These are phyloP conservation scores for Tetracentron sinense DNA, from an alignment of 164 flowering plant genomes.

Conservation along the genomic window DNA sequence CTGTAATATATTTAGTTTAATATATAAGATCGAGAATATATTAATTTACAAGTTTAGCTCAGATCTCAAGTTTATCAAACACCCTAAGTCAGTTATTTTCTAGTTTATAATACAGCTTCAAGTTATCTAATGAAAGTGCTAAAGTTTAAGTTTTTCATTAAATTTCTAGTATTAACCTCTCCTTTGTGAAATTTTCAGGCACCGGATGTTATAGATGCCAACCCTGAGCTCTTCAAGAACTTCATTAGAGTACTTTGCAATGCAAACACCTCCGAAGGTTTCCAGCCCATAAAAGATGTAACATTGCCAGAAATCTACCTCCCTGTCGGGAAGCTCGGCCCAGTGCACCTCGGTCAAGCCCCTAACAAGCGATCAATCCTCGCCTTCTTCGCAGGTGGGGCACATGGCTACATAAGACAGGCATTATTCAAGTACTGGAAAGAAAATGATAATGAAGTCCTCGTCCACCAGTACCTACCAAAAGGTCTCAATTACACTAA, in stretches of 20 bases:
- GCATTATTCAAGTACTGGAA: slow-evolving; percentile 31
- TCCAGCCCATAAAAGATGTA: slow-evolving; percentile 32
- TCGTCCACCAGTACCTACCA: slow-evolving; percentile 30
- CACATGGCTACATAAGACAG: slow-evolving; percentile 35
- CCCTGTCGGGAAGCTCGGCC: slow-evolving; percentile 20
- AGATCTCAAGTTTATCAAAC: too few relatives aligned
- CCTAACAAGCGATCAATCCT: slow-evolving; percentile 28
- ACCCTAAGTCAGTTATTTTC: too few relatives aligned
- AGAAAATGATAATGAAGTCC: slow-evolving; percentile 31
- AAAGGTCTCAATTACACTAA: slow-evolving; percentile 20
- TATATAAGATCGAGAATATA: too few relatives aligned
- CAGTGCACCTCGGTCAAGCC: background rate
- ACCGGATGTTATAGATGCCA: slow-evolving; percentile 19
- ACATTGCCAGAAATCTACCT: slow-evolving; percentile 39
- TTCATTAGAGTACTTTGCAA: slow-evolving; percentile 41
- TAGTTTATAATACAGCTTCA: too few relatives aligned
- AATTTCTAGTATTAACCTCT: too few relatives aligned
- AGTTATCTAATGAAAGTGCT: too few relatives aligned
- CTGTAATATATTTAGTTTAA: too few relatives aligned
- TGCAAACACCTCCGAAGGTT: slow-evolving; percentile 38
- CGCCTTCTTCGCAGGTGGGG: slow-evolving; percentile 53
- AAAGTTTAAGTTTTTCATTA: too few relatives aligned
- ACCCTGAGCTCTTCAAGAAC: slow-evolving; percentile 35
- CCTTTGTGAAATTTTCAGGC: slow-evolving; percentile 21
- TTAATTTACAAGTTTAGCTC: too few relatives aligned